Base-by-base conservation (phyloP, 257 asterid genomes). In the Vinca minor region DNA sequence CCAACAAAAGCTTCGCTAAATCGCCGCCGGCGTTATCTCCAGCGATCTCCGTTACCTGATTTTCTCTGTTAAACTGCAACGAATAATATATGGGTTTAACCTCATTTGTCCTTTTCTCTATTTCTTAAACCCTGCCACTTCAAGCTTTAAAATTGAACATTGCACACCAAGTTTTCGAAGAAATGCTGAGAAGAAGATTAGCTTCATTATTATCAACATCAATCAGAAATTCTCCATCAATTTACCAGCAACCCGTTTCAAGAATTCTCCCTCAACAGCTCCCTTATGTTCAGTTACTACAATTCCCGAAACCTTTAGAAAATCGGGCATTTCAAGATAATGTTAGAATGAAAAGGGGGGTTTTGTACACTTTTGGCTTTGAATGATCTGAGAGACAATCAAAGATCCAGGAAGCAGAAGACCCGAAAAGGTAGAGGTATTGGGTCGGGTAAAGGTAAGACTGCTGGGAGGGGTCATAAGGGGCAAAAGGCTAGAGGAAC, bases 371-470 rank as follows among this genome's bases (percentile, higher is more conserved):
- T 87, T 28, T 68, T 93, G 82, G 83, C 91, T 34, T 64, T 93
- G 83, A 93, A 93, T 38, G 94, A 93, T 76, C 81, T 89, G 77
- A 75, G 91, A 57, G 96, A 93, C 66, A 93, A 89, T 67, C 83
- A 82, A 25, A 95, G 95, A 8, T 65, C 98, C 8, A 74, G 86
- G n/a, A 79, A 84, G 74, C 94, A 89, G 70, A 89, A 87, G 80
- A 93, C 97, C 11, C 73, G 98, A 54, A 93, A 89, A 78, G 98
- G 97, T 5, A 77, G 98, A 39, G 98, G 97, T 64, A 93, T 93
- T 42, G 96, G 98, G 63, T 93, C 98, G 29, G 98, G 98, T 14
- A 89, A 92, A 75, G 98, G 98, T 36, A 89, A 92, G 80, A 92
- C 97, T 7, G 95, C 96, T 1, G 98, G 98, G 36, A 81, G 97